Evolutionary conservation across 1,284 basidiomycete genomes (phyloP).

Genomic region (Abortiporus biennis): DNA sequence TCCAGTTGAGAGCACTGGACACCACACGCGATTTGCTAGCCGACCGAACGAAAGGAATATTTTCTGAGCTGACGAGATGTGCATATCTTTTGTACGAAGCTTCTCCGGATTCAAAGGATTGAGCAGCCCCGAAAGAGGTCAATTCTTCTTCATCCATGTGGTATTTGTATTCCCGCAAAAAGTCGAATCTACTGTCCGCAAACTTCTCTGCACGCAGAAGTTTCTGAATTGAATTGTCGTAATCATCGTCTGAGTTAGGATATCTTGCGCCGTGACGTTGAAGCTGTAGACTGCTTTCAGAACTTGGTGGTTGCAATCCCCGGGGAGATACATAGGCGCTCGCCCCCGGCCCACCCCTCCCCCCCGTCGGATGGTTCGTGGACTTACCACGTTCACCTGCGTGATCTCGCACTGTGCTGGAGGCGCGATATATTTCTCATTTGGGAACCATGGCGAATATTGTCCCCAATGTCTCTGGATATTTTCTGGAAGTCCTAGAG

Average conservation of each 20-base stretch:
- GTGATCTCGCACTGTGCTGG: constrained; percentile 47
- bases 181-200: constrained; percentile 45
- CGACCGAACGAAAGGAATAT: constrained; percentile 62
- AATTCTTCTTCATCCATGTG: constrained; percentile 55
- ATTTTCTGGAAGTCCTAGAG: constrained; percentile 17
- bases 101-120: constrained; percentile 48
- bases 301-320: not conserved
- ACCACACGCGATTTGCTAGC: constrained; percentile 58
- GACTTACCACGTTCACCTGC: constrained; percentile 35
- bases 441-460: constrained; percentile 53
- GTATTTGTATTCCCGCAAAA: constrained; percentile 57
- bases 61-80: constrained; percentile 33
- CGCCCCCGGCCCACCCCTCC: too few species aligned
- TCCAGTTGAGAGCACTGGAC: constrained; percentile 68
- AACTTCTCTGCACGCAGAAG: constrained; percentile 39
- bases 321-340: too few species aligned
- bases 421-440: constrained; percentile 37
- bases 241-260: constrained; percentile 52
- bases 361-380: not conserved
- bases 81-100: constrained; percentile 46
- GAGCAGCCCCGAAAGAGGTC: constrained; percentile 62
- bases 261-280: constrained; percentile 82
- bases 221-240: constrained; percentile 28
- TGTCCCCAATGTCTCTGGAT: constrained; percentile 40
- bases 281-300: constrained; percentile 38